Percentiles rank a stretch among this genome's conserved stretches.
These are phyloP conservation scores for Moesziomyces parantarcticus DNA, from an alignment of 1,284 basidiomycete species.

Conservation along the genomic window DNA sequence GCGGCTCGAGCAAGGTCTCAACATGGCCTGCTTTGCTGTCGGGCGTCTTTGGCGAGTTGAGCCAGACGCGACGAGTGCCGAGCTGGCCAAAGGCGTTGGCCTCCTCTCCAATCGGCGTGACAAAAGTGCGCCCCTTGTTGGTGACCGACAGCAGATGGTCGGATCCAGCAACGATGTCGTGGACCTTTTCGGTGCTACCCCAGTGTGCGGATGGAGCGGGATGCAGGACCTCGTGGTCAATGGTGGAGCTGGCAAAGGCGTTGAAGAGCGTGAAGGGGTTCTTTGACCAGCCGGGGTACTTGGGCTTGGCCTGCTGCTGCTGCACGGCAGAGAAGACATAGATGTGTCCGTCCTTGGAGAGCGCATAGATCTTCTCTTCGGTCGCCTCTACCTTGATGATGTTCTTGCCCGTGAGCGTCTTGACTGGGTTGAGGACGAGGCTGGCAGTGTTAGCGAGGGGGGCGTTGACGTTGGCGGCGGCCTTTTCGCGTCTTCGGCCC, in stretches of 20 bases:
- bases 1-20: conserved; percentile 68
- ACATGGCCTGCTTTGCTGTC: conserved; percentile 67
- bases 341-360: conserved; percentile 60
- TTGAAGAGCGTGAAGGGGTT: conserved; percentile 58
- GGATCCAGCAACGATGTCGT: conserved; percentile 71
- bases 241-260: conserved; percentile 30
- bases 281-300: conserved; percentile 36
- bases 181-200: conserved; percentile 48
- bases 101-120: conserved; percentile 78
- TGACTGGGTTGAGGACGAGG: conserved; percentile 43
- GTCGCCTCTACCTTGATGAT: conserved; percentile 61
- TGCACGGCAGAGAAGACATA: conserved; percentile 60
- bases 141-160: conserved; percentile 89
- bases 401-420: conserved; percentile 62
- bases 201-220: conserved; percentile 36
- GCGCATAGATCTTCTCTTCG: conserved; percentile 61
- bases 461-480: conserved; percentile 40
- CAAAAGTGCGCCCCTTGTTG: conserved; percentile 81
- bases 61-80: conserved; percentile 69
- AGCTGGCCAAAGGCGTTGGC: conserved; percentile 90
- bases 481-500: conserved; percentile 47
- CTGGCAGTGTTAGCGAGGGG: conserved; percentile 36
- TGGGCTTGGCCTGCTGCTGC: conserved; percentile 37
- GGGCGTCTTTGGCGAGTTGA: conserved; percentile 73
- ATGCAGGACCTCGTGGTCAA: conserved; percentile 53